Conservation (phyloP, 225 moss, liverwort and hornwort species). For the Thuidium tamariscinum region DNA sequence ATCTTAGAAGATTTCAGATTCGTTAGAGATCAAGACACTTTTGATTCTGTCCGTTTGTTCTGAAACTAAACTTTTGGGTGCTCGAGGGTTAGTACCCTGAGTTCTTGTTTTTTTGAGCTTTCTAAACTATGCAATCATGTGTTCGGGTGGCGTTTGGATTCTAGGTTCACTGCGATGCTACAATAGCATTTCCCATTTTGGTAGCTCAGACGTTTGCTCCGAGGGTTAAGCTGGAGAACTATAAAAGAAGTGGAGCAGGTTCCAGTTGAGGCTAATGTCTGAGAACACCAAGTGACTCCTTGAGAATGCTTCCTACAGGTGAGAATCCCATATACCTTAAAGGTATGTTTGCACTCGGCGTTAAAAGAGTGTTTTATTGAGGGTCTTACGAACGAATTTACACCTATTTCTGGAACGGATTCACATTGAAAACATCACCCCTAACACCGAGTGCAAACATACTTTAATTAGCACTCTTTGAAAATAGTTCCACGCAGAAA, state of each 20-base stretch:
- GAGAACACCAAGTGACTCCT: neutral
- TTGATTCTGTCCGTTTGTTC: neutral
- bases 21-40: neutral
- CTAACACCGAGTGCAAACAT: too few species aligned
- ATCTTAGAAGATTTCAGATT: neutral
- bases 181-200: slow-evolving; percentile 56
- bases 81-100: neutral
- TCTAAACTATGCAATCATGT: neutral
- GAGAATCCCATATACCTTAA: neutral
- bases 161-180: slow-evolving; percentile 64
- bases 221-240: slow-evolving; percentile 20
- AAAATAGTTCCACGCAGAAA: neutral
- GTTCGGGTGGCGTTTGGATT: neutral
- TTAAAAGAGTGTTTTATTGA: too few species aligned
- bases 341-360: too few species aligned
- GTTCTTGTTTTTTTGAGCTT: neutral
- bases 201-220: slow-evolving; percentile 53
- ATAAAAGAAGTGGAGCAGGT: slow-evolving; percentile 2
- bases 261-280: neutral
- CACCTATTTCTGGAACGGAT: too few species aligned
- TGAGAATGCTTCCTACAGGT: neutral
- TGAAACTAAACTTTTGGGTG: neutral
- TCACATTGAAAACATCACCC: too few species aligned
- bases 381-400: too few species aligned
- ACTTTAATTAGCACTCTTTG: too few species aligned